Conservation (phyloP, 2,329 filamentous ascomycete species). For the Pestalotiopsis sp. region DNA sequence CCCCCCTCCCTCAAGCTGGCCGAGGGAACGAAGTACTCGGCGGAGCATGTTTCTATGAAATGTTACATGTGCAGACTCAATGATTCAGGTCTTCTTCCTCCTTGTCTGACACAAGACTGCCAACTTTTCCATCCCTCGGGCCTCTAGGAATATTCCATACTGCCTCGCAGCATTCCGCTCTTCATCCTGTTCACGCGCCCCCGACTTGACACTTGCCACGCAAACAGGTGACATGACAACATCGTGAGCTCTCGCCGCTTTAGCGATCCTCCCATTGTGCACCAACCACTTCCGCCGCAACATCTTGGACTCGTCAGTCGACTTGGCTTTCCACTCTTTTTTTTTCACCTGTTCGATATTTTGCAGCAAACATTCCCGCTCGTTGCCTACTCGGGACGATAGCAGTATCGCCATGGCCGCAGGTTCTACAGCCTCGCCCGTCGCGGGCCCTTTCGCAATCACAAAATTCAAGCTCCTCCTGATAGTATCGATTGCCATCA, state of each 20-base stretch:
- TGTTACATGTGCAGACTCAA: not conserved
- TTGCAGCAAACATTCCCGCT: not conserved
- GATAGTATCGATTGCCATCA: conserved; percentile 37
- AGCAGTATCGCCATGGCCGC: conserved; percentile 17
- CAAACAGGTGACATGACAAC: not conserved
- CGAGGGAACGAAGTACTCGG: not conserved
- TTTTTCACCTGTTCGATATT: not conserved
- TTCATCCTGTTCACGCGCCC: not conserved
- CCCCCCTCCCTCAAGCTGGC: not conserved
- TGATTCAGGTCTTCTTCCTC: not conserved
- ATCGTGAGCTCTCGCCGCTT: not conserved
- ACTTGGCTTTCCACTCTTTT: not conserved
- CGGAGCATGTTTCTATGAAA: not conserved
- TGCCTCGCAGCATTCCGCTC: not conserved
- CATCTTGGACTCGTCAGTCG: not conserved
- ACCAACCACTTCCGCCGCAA: not conserved
- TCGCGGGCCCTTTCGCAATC: conserved; percentile 27
- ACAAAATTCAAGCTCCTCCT: conserved; percentile 39
- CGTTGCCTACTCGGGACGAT: not conserved
- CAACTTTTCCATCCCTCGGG: not conserved
- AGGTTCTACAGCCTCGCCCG: conserved; percentile 14
- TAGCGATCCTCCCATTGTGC: not conserved
- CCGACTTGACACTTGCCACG: not conserved
- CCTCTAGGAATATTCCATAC: not conserved
- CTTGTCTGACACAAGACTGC: not conserved